Evolutionary conservation across 1,284 basidiomycete species (phyloP), one percentile per base, ranked within the genome.

Genomic region (Ganoderma leucocontextum): DNA sequence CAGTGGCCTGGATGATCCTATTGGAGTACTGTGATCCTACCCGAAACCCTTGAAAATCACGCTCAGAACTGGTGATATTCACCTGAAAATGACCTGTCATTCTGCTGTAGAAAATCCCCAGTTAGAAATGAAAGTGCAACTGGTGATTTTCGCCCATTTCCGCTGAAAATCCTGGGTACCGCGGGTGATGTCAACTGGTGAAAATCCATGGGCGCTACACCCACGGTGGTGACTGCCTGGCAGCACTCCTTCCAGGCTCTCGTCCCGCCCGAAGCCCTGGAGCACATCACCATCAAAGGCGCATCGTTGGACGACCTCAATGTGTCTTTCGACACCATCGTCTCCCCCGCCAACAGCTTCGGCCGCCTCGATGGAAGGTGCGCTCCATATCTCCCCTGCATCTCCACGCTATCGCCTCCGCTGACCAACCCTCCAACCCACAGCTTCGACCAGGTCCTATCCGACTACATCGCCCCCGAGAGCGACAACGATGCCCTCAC

Each of bases 341-440:
- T 77, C 53, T 76, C 74, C 19, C 75, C 75, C 3, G 75, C 75
- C 10, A 75, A 76, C 62, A 76, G 75, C 15, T 75, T 70, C 61
- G 75, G 75, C 33, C 65, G 73, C 13, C 67, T 76, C 29, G 75
- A 76, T 61, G 74, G 75, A 22, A 73, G 72, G 73, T 75, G 38
- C 19, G 69, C 41, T 9, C 13, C 41, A 9, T 22, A 25, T 10
- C 17, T 33, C 47, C 25, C 55, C 22, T 10, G 55, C 41, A 38
- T 38, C 47, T 6, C 29, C 44, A 2, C 47, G 8, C 15, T 47
- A 33, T 61, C 38, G 19, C 47, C 38, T 35, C 41, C 29, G 7
- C 29, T n/a, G 13, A 10, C 22, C 39, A 19, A 12, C 38, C n/a
- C 38, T 13, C 29, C 52, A 35, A 29, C 8, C 29, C 12, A 4